A percentile compares a stretch with the other conserved stretches of the same genome.
Evolutionary conservation across 257 asterid species (phyloP).

Genomic region (Penstemon davidsonii): DNA sequence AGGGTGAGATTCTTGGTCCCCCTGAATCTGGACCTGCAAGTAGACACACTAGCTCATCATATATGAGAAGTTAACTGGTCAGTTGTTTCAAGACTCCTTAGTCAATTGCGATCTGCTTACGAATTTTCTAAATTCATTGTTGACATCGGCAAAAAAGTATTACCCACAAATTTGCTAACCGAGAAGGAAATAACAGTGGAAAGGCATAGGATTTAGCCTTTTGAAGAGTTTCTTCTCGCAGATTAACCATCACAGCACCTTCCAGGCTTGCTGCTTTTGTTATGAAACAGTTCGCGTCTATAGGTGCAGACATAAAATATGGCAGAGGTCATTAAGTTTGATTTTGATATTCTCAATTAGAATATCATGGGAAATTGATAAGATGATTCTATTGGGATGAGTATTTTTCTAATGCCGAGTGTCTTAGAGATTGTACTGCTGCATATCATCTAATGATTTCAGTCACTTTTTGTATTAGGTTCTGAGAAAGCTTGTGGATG

Average conservation of each 20-base stretch:
- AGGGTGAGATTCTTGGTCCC: not conserved
- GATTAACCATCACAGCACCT: constrained; percentile 28
- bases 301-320: constrained; percentile 24
- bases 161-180: not conserved
- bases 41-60: not conserved
- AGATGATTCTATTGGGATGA: not conserved
- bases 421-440: not conserved
- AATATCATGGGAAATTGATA: not conserved
- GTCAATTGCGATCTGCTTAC: too few relatives aligned
- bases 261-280: constrained; percentile 34
- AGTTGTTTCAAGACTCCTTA: not conserved
- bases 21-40: not conserved
- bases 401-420: not conserved
- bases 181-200: constrained; percentile 26
- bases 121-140: too few relatives aligned
- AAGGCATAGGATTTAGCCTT: constrained; percentile 24
- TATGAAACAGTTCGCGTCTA: constrained; percentile 30
- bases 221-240: constrained; percentile 28
- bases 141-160: too few relatives aligned
- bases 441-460: constrained; percentile 6
- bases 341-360: not conserved
- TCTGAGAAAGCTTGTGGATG: constrained; percentile 93
- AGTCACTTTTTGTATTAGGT: constrained; percentile 45
- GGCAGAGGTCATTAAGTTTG: not conserved
- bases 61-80: not conserved